A percentile compares a stretch with the other conserved stretches of the same genome.
phyloP scores from a whole-genome alignment of 257 asterid species.

The Fraxinus excelsior region DNA sequence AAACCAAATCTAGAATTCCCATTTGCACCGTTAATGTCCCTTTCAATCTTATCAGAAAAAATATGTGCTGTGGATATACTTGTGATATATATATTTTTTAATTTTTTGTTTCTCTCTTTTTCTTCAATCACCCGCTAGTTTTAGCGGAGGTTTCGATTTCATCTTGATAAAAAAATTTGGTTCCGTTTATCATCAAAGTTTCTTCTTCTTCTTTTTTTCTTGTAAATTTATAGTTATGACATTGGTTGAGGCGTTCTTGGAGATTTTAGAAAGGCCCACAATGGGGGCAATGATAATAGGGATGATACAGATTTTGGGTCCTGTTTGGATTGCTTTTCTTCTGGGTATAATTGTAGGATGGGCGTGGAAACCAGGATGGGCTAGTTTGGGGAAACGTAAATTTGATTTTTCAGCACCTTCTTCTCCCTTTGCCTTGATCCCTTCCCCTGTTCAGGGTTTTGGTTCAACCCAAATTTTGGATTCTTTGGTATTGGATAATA shows the following conservation, averaged over 20 bases:
- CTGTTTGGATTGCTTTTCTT: conserved; percentile 77
- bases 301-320: conserved; percentile 63
- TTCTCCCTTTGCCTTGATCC: conserved; percentile 44
- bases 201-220: neutral
- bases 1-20: neutral
- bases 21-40: conserved; percentile 41
- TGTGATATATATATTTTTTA: conserved; percentile 8
- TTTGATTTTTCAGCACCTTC: conserved; percentile 64
- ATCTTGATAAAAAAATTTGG: neutral
- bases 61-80: conserved; percentile 19
- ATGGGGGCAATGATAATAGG: conserved; percentile 49
- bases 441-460: conserved; percentile 23
- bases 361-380: conserved; percentile 97
- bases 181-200: neutral
- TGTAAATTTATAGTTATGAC: conserved; percentile 38
- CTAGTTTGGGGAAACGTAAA: conserved; percentile 51
- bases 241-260: conserved; percentile 51
- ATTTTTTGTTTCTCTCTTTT: neutral
- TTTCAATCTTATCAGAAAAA: conserved; percentile 36
- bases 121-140: neutral
- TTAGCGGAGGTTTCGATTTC: neutral
- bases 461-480: conserved; percentile 23
- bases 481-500: conserved; percentile 19
- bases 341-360: conserved; percentile 76
- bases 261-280: conserved; percentile 59